Evolutionary conservation across 371 early-diverging fungal species (phyloP).

Genomic region (Entomophthora muscae): DNA sequence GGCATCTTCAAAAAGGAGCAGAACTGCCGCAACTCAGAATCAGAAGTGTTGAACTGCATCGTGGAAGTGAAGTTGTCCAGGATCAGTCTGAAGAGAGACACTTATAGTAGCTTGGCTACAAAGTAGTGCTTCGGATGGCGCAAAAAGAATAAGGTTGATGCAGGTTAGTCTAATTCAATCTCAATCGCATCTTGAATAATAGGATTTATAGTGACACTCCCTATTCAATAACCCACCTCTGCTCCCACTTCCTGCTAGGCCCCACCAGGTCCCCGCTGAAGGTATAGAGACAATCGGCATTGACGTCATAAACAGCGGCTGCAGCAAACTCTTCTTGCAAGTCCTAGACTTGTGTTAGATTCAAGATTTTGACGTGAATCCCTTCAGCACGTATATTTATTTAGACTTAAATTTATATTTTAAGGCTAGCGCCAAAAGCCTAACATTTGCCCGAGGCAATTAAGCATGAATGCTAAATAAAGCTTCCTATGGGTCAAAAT

Average conservation of each 20-base stretch:
- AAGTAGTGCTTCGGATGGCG: background rate
- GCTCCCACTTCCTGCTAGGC: background rate
- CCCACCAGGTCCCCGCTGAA: background rate
- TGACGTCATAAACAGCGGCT: background rate
- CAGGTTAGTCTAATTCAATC: background rate
- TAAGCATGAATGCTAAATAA: too few species aligned
- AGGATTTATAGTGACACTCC: background rate
- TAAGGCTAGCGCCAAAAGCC: background rate
- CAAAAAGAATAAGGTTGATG: background rate
- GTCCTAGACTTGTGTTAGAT: background rate
- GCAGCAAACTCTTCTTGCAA: too few species aligned
- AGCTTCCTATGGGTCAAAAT: too few species aligned
- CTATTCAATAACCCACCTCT: too few species aligned
- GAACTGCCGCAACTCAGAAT: constrained; percentile 1
- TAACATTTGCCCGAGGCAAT: too few species aligned
- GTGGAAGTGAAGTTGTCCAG: background rate
- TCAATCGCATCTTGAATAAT: background rate
- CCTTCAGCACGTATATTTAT: background rate
- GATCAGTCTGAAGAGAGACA: background rate
- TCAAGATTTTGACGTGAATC: background rate
- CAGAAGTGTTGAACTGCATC: background rate
- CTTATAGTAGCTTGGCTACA: background rate
- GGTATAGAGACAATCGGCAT: background rate
- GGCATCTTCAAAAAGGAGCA: constrained; percentile 4
- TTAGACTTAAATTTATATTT: background rate